Evolutionary conservation across 371 early-diverging fungal species (phyloP), one percentile per base, ranked within the genome.

Genomic region (Lichtheimia ornata): DNA sequence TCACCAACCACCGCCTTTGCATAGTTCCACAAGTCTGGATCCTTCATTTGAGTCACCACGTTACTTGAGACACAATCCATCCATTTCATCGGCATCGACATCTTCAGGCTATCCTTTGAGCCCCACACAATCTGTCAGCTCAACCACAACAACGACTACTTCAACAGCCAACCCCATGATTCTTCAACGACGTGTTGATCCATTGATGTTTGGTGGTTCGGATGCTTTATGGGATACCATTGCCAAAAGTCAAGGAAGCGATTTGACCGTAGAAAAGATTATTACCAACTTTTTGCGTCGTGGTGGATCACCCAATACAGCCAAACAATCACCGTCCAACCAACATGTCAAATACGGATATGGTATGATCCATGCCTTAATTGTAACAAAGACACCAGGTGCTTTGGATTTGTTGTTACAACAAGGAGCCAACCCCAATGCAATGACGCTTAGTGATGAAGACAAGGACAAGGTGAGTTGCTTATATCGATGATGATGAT

Each of bases 261-360:
- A 77, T 58, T 64, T 64, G 13, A 71, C 71, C 4, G 73, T 77
- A 9, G 78, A 77, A 52, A 77, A 77, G 30, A 77, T 74, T 17
- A 72, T 77, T 13, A 72, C 74, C 28, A 74, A 74, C 45, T 80
- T 74, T 56, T 58, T 80, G 12, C 77, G 75, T 35, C 68, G 77
- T 41, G 77, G 77, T 22, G 80, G 80, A 11, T 76, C 77, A n/a
- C 80, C 80, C 9, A 80, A 80, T 53, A 74, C 77, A 5, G 80
- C 80, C 14, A 80, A 70, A 45, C 80, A 76, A 49, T 72, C 71
- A 13, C 66, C 75, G 13, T 52, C 71, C 18, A 15, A 50, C 9
- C 27, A 69, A 50, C 15, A 56, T 17, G 69, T 80, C 57, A 74
- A 72, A 43, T 75, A 77, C 50, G 80, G 80, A 4, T 77, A 70